Evolutionary conservation across 306 rosid genomes (phyloP).

Genomic region (Cicer pinnatifidum): DNA sequence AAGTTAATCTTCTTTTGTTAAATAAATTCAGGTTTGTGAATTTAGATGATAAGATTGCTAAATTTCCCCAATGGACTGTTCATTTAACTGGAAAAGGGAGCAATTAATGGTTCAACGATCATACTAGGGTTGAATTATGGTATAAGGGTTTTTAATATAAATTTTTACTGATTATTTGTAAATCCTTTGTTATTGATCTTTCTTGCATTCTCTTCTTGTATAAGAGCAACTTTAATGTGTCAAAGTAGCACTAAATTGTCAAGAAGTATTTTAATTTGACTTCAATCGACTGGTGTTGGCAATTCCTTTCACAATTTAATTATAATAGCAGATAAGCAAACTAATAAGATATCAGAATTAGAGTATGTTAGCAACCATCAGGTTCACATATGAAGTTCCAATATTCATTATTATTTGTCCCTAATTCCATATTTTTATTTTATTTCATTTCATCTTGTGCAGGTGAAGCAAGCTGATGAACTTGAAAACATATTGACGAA

Average conservation of each 20-base stretch:
- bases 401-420: slow-evolving; percentile 18
- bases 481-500: slow-evolving; percentile 95
- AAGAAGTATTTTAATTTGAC: slow-evolving; percentile 20
- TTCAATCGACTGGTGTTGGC: slow-evolving; percentile 28
- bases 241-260: slow-evolving; percentile 5
- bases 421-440: background rate
- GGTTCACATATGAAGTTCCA: background rate
- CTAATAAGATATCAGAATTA: slow-evolving; percentile 7
- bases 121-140: background rate
- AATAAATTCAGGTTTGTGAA: slow-evolving; percentile 18
- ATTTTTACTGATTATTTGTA: background rate
- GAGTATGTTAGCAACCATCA: slow-evolving; percentile 16
- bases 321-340: slow-evolving; percentile 13
- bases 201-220: slow-evolving; percentile 9
- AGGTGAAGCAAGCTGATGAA: slow-evolving; percentile 98
- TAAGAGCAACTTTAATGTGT: slow-evolving; percentile 26
- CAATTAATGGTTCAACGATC: slow-evolving; percentile 9
- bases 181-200: slow-evolving; percentile 27
- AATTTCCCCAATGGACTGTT: slow-evolving; percentile 1
- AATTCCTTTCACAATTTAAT: slow-evolving; percentile 24
- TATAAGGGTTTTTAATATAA: background rate
- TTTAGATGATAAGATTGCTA: slow-evolving; percentile 19
- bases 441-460: slow-evolving; percentile 44
- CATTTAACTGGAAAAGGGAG: background rate
- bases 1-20: slow-evolving; percentile 9